These are phyloP conservation scores for Austroboletus novae-zelandiae DNA, from an alignment of 1,284 basidiomycete species.

Conservation along the genomic window DNA sequence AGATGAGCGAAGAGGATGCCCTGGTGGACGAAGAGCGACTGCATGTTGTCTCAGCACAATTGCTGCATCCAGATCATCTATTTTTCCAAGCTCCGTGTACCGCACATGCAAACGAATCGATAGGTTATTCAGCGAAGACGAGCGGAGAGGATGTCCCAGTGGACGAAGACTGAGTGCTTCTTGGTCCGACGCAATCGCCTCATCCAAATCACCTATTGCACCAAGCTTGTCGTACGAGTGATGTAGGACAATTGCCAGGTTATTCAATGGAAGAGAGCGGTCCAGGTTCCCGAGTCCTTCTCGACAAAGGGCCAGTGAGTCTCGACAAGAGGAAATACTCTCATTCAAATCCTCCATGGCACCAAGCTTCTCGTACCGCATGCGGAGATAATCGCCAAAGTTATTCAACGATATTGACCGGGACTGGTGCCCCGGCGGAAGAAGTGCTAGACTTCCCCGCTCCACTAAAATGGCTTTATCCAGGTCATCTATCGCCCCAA, in stretches of 20 bases:
- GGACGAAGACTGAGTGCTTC: background rate
- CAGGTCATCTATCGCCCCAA: too few species aligned
- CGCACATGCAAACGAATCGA: background rate
- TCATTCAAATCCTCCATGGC: too few species aligned
- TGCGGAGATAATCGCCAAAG: too few species aligned
- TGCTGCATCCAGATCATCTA: background rate
- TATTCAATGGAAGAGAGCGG: background rate
- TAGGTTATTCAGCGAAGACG: background rate
- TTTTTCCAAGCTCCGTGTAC: background rate
- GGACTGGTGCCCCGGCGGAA: too few species aligned
- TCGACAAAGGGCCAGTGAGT: too few species aligned
- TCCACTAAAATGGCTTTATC: too few species aligned
- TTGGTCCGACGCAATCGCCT: background rate
- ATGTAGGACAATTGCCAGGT: background rate
- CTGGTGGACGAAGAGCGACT: background rate
- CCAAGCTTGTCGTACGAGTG: background rate
- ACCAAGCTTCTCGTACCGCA: too few species aligned
- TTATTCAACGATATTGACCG: too few species aligned
- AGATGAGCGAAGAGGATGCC: background rate
- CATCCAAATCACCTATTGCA: too few species aligned
- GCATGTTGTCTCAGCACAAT: background rate
- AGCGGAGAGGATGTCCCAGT: background rate
- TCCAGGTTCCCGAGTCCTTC: too few species aligned
- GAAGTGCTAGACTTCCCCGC: too few species aligned
- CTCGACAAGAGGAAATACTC: too few species aligned